Evolutionary conservation across 148 eudicot species (phyloP), one percentile per base, ranked within the genome.

Genomic region (Amaranthus cruentus): DNA sequence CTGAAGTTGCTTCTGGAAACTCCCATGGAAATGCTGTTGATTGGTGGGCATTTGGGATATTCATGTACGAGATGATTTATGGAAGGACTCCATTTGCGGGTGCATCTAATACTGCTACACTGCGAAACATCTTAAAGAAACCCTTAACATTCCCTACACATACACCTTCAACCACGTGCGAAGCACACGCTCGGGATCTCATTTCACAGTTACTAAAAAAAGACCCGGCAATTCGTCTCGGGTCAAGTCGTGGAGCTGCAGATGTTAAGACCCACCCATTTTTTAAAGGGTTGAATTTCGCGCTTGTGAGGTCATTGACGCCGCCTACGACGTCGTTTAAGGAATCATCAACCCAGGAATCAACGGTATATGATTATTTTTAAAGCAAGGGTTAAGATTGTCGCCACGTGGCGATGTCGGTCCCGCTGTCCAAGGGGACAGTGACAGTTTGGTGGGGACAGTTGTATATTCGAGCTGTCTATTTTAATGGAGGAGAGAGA

Each of bases 31-130:
- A 82, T 54, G 88, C 96, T 1, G 96, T 93, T 0, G 98, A 93
- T 77, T 93, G 98, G 98, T 93, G 98, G 98, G 90, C 98, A 14
- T 59, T 85, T 0, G 98, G 98, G 3, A 75, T 93, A 5, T 93
- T 93, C 71, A 73, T 90, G 44, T 93, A 93, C 83, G 98, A 93
- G 67, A 85, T 93, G 90, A 80, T 93, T 7, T 93, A 93, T 68
- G 98, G 98, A 5, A 76, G 82, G 18, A 93, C 98, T 4, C 98
- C 98, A 0, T 93, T 93, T 51, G 85, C 75, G 2, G 90, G 89
- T 3, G 67, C 75, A 9, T 55, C 83, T 4, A 93, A 93, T 69
- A 84, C 79, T 13, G 86, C 78, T 1, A 93, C 98, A 3, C 75
- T 93, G 81, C 83, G 88, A 1, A 84, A 77, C 86, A 93, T 90